Percentiles rank a stretch among this genome's conserved stretches.
Evolutionary conservation across 2,329 filamentous ascomycete species (phyloP).

Genomic region (Fusarium floridanum): DNA sequence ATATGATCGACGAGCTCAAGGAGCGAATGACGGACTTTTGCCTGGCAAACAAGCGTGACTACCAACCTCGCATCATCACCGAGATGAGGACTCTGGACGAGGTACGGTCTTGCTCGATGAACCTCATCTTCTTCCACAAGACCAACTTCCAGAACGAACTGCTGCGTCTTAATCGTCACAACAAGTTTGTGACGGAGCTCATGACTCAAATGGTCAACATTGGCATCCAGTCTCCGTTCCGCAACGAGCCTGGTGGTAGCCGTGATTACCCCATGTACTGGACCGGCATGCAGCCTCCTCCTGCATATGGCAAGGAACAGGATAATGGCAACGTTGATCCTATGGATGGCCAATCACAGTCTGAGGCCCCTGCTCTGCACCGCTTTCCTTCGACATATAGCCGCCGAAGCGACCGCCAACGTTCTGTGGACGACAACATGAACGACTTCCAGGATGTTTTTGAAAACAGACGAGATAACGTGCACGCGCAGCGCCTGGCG

Average conservation of each 20-base stretch:
- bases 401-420: constrained; percentile 32
- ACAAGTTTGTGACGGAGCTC: constrained; percentile 93
- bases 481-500: constrained; percentile 52
- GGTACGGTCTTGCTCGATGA: constrained; percentile 87
- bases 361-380: constrained; percentile 25
- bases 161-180: constrained; percentile 87
- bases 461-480: constrained; percentile 55
- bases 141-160: constrained; percentile 97
- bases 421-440: constrained; percentile 50
- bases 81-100: constrained; percentile 85
- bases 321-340: constrained; percentile 23
- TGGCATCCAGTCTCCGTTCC: constrained; percentile 83
- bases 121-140: constrained; percentile 98
- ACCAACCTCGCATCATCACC: constrained; percentile 86
- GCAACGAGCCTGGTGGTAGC: constrained; percentile 74
- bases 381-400: constrained; percentile 32
- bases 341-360: constrained; percentile 24
- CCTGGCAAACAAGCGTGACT: constrained; percentile 87
- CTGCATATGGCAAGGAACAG: constrained; percentile 50
- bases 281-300: constrained; percentile 52
- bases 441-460: constrained; percentile 63
- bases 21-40: constrained; percentile 87
- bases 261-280: constrained; percentile 75
- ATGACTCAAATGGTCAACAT: constrained; percentile 88
- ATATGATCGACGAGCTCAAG: constrained; percentile 87